These are phyloP conservation scores for Nemania sp. DNA, from an alignment of 2,329 filamentous ascomycete species.

Conservation along the genomic window DNA sequence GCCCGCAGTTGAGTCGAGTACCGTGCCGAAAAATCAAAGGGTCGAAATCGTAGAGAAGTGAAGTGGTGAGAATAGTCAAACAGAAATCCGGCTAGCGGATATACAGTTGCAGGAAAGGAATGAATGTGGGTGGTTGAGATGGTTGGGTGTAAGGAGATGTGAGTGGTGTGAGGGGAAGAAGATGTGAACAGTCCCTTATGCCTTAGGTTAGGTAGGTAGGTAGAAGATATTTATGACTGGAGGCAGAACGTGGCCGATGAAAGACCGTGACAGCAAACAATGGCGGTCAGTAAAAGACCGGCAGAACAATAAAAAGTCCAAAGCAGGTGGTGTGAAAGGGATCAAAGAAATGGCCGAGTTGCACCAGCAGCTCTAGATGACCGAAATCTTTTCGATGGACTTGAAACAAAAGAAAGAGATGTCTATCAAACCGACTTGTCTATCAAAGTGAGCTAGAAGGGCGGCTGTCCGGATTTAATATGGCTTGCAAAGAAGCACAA, in stretches of 20 bases:
- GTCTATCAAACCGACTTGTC: constrained; percentile 3
- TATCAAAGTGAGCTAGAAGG: constrained; percentile 1
- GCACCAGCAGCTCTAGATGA: constrained; percentile 29
- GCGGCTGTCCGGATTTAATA: constrained; percentile 25
- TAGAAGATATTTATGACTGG: constrained; percentile 33
- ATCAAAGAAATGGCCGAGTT: constrained; percentile 30
- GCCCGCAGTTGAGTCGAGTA: constrained; percentile 36
- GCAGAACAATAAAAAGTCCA: constrained; percentile 15
- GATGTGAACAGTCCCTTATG: constrained; percentile 11
- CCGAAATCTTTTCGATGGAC: constrained; percentile 25
- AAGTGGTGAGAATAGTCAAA: constrained; percentile 5
- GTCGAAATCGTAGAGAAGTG: constrained; percentile 12
- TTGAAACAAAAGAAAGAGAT: constrained; percentile 28
- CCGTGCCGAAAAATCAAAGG: constrained; percentile 22
- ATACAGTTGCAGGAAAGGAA: constrained; percentile 24
- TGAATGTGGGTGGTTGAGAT: constrained; percentile 25
- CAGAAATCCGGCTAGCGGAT: constrained; percentile 40
- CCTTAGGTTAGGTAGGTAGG: too few species aligned
- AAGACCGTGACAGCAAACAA: constrained; percentile 30
- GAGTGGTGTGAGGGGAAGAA: not conserved
- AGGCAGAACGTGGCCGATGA: constrained; percentile 25
- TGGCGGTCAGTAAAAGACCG: constrained; percentile 20
- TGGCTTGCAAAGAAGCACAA: constrained; percentile 16
- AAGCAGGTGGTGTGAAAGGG: constrained; percentile 26
- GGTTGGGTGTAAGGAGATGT: not conserved